These are phyloP conservation scores for Ceratobasidium sp. DNA, from an alignment of 1,284 basidiomycete genomes.

Conservation along the genomic window DNA sequence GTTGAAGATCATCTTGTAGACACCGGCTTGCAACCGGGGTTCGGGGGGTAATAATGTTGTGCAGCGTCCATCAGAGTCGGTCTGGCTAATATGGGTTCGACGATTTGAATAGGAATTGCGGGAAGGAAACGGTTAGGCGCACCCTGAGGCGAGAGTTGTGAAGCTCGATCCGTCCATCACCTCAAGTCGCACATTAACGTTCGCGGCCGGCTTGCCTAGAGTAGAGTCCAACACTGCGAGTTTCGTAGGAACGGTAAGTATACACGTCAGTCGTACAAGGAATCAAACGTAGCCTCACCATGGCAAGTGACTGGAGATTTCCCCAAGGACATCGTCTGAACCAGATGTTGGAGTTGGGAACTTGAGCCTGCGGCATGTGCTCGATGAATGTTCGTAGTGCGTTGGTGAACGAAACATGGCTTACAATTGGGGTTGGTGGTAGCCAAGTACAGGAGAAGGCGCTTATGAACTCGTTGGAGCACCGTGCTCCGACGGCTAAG, in stretches of 20 bases:
- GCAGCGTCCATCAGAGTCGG: conserved; percentile 87
- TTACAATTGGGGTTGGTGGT: not conserved
- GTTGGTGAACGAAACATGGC: not conserved
- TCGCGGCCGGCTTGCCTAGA: conserved; percentile 81
- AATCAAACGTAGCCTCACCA: conserved; percentile 62
- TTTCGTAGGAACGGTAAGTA: not conserved
- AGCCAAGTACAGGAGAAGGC: not conserved
- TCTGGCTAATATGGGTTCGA: conserved; percentile 65
- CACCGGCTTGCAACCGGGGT: conserved; percentile 64
- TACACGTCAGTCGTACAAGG: not conserved
- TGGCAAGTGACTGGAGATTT: conserved; percentile 90
- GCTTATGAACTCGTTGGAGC: not conserved
- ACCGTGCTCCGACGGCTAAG: too few species aligned
- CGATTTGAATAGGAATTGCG: conserved; percentile 12
- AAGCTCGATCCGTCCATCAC: conserved; percentile 60
- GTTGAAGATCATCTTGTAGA: conserved; percentile 88
- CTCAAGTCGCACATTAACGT: conserved; percentile 70
- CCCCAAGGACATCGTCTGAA: conserved; percentile 4
- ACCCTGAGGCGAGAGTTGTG: conserved; percentile 73
- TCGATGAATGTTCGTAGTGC: not conserved
- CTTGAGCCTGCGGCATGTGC: not conserved
- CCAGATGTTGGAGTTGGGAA: not conserved
- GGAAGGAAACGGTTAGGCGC: conserved; percentile 48
- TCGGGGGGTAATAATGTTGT: conserved; percentile 71
- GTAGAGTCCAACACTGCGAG: conserved; percentile 82